Base-by-base conservation (phyloP, 1,139 yeast genomes). In the Yamadazyma kanchanaburiensis region DNA sequence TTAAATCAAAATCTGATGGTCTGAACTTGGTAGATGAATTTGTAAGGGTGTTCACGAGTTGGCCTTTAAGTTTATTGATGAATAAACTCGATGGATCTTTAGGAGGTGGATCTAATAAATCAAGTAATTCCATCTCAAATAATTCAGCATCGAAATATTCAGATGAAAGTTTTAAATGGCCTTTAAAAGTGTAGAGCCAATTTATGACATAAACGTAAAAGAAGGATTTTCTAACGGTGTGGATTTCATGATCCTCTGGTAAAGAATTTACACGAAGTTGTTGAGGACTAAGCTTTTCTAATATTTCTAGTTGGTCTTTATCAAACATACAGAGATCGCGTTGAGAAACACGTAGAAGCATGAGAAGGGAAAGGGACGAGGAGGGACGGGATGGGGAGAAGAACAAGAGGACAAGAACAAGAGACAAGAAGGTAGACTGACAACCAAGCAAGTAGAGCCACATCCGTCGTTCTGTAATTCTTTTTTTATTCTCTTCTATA, bases 71-170 rank as follows among this genome's bases (percentile, higher is more conserved):
- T 35, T 58, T 66, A 37, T 65, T 61, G 23, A 70, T 46, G 35
- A 74, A 68, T 22, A 60, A 47, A 4, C 46, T 50, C 28, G 52
- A 41, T 19, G 55, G 60, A 35, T 58, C 62, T 24, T 56, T 42
- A 2, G 73, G 73, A 5, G 56, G 59, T 19, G 64, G 63, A 26
- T 41, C 32, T 6, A 55, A 64, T 38, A 65, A 51, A 32, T 68
- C 61, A 23, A 74, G 48, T 17, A 75, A 53, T 42, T 75, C 81
- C 42, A 73, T 67, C 44, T 75, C 81, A 35, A 74, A 71, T 28
- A 74, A 57, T 32, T 73, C 78, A 11, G 66, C 67, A 48, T 74
- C 80, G 42, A 75, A 75, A 24, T 58, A 54, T 35, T 74, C 80
- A 10, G 59, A 53, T 7, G 60, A 59, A 26, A 75, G 46, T 39